Percentiles rank a stretch among this genome's conserved stretches.
phyloP scores from a whole-genome alignment of 805 yeast species.

The Candida hungchunana region DNA sequence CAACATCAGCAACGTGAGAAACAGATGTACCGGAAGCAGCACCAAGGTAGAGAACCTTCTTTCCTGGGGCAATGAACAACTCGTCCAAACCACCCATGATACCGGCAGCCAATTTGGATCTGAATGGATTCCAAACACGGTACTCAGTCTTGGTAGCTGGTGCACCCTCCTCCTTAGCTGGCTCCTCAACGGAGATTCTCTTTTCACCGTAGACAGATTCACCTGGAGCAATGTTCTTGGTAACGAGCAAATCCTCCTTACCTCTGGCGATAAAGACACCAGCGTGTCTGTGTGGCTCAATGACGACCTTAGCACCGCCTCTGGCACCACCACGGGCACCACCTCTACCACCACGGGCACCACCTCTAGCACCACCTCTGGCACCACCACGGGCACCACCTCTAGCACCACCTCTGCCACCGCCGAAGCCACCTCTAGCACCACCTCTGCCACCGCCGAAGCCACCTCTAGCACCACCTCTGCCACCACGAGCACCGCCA shows the following conservation, averaged over 20 bases:
- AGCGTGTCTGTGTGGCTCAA: slow-evolving; percentile 98
- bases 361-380: slow-evolving; percentile 54
- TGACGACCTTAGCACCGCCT: slow-evolving; percentile 94
- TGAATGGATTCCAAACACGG: slow-evolving; percentile 99
- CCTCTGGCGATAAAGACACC: slow-evolving; percentile 99
- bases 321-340: slow-evolving; percentile 79
- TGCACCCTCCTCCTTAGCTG: slow-evolving; percentile 80
- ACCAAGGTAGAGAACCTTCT: slow-evolving; percentile 95
- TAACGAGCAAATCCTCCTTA: slow-evolving; percentile 96
- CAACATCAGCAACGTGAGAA: slow-evolving; percentile 96
- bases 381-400: slow-evolving; percentile 45
- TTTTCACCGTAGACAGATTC: slow-evolving; percentile 98
- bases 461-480: slow-evolving; percentile 46
- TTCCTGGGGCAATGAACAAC: slow-evolving; percentile 95
- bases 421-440: slow-evolving; percentile 44
- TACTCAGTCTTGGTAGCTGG: slow-evolving; percentile 94
- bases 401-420: slow-evolving; percentile 45
- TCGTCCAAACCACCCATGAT: slow-evolving; percentile 99
- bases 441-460: slow-evolving; percentile 51
- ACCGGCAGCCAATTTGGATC: slow-evolving; percentile 99
- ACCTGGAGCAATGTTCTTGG: slow-evolving; percentile 97
- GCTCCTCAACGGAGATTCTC: slow-evolving; percentile 91
- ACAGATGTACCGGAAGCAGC: slow-evolving; percentile 99
- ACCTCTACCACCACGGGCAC: slow-evolving; percentile 57
- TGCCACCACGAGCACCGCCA: slow-evolving; percentile 46